Evolutionary conservation across 768 basidiomycete species (phyloP).

Genomic region (Pleurotus giganteus): DNA sequence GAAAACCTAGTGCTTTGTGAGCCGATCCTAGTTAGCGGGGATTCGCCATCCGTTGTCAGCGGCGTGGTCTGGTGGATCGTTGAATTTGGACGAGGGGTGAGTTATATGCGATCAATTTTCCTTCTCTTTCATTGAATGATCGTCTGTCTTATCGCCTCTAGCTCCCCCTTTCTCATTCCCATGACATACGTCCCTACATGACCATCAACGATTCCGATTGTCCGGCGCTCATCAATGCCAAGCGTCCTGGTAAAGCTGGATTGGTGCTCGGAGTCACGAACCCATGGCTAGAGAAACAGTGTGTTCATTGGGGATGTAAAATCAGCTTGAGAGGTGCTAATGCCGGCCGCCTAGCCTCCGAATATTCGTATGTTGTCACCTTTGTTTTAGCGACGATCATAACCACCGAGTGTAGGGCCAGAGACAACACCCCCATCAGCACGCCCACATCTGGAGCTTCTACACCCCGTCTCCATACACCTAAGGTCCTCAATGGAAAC

Average conservation of each 20-base stretch:
- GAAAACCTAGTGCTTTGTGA: slow-evolving; percentile 92
- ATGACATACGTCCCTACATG: slow-evolving; percentile 91
- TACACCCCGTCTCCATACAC: neutral
- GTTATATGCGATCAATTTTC: slow-evolving; percentile 11
- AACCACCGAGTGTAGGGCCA: neutral
- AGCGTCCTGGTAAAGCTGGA: slow-evolving; percentile 75
- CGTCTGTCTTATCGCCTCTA: slow-evolving; percentile 22
- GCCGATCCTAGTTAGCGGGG: slow-evolving; percentile 80
- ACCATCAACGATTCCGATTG: slow-evolving; percentile 96
- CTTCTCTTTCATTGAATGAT: slow-evolving; percentile 2
- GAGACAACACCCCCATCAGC: neutral
- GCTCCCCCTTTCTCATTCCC: slow-evolving; percentile 78
- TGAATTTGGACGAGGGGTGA: slow-evolving; percentile 81
- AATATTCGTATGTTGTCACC: neutral
- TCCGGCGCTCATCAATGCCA: slow-evolving; percentile 63
- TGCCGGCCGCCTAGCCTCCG: slow-evolving; percentile 14
- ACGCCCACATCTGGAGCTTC: neutral
- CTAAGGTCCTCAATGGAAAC: neutral
- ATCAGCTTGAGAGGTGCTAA: slow-evolving; percentile 61
- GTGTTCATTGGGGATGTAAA: slow-evolving; percentile 84
- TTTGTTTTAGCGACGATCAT: neutral
- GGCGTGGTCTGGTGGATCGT: slow-evolving; percentile 92
- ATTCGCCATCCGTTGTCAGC: slow-evolving; percentile 78
- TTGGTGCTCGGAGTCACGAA: slow-evolving; percentile 85
- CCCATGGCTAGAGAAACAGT: slow-evolving; percentile 78